These are phyloP conservation scores for Phytophthora hybrid DNA, from an alignment of 352 stramenopile genomes.

Conservation along the genomic window DNA sequence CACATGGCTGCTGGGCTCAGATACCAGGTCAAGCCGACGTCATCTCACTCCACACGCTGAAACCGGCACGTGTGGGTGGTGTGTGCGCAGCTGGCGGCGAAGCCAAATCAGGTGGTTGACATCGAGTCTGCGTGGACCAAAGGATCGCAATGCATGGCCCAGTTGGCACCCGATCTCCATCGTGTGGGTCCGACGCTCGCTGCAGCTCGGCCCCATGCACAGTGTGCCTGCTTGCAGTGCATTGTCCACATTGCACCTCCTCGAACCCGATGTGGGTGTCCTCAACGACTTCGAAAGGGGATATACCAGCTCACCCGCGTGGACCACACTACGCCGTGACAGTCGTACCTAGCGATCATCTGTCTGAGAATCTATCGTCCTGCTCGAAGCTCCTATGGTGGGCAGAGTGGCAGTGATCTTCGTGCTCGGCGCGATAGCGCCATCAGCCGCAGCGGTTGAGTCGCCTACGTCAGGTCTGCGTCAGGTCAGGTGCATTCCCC, in stretches of 20 bases:
- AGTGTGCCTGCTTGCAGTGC: not conserved
- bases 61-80: slow-evolving; percentile 32
- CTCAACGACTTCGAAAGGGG: slow-evolving; percentile 21
- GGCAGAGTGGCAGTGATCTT: slow-evolving; percentile 11
- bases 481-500: slow-evolving; percentile 19
- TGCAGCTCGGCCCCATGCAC: not conserved
- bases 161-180: slow-evolving; percentile 5
- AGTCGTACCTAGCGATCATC: not conserved
- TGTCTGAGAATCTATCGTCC: slow-evolving; percentile 4
- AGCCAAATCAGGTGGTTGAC: slow-evolving; percentile 27
- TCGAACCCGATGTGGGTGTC: not conserved
- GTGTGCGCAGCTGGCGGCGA: slow-evolving; percentile 25
- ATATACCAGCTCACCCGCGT: slow-evolving; percentile 10
- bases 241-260: not conserved
- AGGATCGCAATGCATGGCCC: slow-evolving; percentile 4
- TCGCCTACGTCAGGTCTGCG: slow-evolving; percentile 34
- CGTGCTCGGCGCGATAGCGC: slow-evolving; percentile 8
- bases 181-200: not conserved
- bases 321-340: slow-evolving; percentile 12
- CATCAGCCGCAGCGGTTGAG: not conserved
- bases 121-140: not conserved
- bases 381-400: slow-evolving; percentile 12
- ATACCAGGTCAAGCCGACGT: slow-evolving; percentile 32
- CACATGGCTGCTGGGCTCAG: slow-evolving; percentile 21
- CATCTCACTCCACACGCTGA: slow-evolving; percentile 25